Base-by-base conservation (phyloP, 179 eudicot genomes). In the Amaranthus tricolor region DNA sequence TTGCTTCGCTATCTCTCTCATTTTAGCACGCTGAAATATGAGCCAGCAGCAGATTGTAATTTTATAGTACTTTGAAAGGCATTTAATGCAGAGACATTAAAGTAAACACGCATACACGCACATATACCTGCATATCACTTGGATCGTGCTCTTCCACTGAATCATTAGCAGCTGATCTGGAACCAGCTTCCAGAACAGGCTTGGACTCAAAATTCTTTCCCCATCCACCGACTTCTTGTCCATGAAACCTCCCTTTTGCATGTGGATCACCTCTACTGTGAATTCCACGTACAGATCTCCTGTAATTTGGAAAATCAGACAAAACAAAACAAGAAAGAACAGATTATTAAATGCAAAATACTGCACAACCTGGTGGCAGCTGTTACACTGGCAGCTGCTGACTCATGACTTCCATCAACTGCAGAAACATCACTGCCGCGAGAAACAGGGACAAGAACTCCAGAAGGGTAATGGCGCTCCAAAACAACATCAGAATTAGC, bases 1-100 rank as follows among this genome's bases (percentile, higher is more conserved):
- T 76, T 91, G 96, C 83, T 82, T 95, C 40, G 96, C 96, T 66
- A 85, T 70, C 87, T 95, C 99, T 74, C 83, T 87, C 92, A 84
- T 88, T 80, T 81, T 88, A 73, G 88, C 96, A 80, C 90, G 96
- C 98, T 95, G 86, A 78, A 68, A 48, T 31, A 78, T 64, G 59
- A 48, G 63, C 7, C 1, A 65, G 66, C 58, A 75, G 68, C 24
- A 76, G 19, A 66, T 49, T 80, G 12, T 48, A 84, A 72, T 17
- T 61, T 69, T 54, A 44, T 19, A 73, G 71, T 17, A 65, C 24
- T 65, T 19, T 45, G 7, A 71, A 14, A 61, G 6, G 61, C 14
- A 68, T 59, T 49, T 31, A 45, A 59, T 24, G 14, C 59, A 77
- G 40, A 55, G 10, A 63, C 11, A 16, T 71, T 20, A 57, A 50